Percentiles rank a stretch among this genome's conserved stretches.
Conservation (phyloP, 352 stramenopile genomes). For the Peronospora belbahrii region DNA sequence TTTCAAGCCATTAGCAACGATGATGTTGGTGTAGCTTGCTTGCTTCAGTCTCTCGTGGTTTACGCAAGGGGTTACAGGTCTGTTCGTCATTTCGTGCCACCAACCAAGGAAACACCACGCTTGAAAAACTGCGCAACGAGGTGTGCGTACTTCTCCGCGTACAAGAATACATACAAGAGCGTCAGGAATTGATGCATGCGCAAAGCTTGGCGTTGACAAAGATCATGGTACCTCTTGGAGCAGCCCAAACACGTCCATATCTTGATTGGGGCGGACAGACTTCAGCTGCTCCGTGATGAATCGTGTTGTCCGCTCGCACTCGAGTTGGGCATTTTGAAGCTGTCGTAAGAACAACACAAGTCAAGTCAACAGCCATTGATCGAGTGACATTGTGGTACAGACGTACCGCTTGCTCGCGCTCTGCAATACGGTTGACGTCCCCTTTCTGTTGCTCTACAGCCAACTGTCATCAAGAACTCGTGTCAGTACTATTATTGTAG, state of each 20-base stretch:
- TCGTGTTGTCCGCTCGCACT: constrained; percentile 25
- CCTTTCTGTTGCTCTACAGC: constrained; percentile 46
- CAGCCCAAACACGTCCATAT: constrained; percentile 11
- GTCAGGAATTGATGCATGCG: not conserved
- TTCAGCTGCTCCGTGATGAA: constrained; percentile 25
- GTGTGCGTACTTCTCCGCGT: constrained; percentile 16
- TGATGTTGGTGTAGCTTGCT: not conserved
- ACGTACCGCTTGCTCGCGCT: constrained; percentile 47
- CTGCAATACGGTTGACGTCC: constrained; percentile 47
- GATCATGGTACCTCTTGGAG: constrained; percentile 23
- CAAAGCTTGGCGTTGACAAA: not conserved
- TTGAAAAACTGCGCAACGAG: constrained; percentile 21
- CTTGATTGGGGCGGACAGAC: constrained; percentile 2
- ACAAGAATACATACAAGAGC: not conserved
- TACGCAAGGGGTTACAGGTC: constrained; percentile 1
- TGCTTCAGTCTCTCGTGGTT: constrained; percentile 10
- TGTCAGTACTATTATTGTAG: not conserved
- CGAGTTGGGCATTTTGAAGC: constrained; percentile 24
- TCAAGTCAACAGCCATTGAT: not conserved
- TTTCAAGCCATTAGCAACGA: not conserved
- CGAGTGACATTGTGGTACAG: not conserved
- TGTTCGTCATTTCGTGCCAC: not conserved
- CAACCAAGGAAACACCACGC: constrained; percentile 6
- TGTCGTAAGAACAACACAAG: constrained; percentile 6
- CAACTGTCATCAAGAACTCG: constrained; percentile 27